Percentiles rank a stretch among this genome's conserved stretches.
Evolutionary conservation across 2,329 filamentous ascomycete species (phyloP).

Genomic region (Apiospora hydei): DNA sequence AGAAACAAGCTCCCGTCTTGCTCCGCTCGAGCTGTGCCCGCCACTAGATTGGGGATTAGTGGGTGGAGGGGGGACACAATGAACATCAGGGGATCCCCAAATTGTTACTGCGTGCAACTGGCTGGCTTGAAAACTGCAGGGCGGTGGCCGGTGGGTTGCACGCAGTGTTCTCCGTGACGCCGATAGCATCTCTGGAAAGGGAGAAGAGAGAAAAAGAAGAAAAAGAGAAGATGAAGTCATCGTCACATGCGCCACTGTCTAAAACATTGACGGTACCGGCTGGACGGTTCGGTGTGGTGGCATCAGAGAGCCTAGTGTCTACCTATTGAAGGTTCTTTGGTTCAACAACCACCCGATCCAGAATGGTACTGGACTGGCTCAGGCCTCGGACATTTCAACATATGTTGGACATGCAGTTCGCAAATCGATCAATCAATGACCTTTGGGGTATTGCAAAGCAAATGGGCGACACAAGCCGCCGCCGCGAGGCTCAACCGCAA

Average conservation of each 20-base stretch:
- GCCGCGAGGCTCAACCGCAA: not conserved
- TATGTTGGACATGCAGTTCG: not conserved
- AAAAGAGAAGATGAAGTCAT: not conserved
- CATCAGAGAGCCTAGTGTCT: not conserved
- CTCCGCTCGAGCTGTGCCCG: not conserved
- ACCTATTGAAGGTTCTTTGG: not conserved
- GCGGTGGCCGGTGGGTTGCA: not conserved
- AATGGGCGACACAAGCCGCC: not conserved
- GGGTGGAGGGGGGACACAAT: not conserved
- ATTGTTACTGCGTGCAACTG: not conserved
- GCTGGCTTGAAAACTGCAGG: not conserved
- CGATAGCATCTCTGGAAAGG: not conserved
- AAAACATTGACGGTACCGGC: not conserved
- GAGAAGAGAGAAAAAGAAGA: not conserved
- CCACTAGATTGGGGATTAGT: not conserved
- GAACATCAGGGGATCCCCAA: not conserved
- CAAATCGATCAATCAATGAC: not conserved
- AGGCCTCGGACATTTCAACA: not conserved
- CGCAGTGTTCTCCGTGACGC: not conserved
- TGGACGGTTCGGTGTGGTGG: not conserved
- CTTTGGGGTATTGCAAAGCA: not conserved
- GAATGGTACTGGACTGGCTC: not conserved
- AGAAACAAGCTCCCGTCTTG: slow-evolving; percentile 16
- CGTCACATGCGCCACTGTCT: not conserved
- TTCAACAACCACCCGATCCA: not conserved